Evolutionary conservation across 495 filamentous ascomycete species (phyloP).

Genomic region (Penicilliopsis zonata): DNA sequence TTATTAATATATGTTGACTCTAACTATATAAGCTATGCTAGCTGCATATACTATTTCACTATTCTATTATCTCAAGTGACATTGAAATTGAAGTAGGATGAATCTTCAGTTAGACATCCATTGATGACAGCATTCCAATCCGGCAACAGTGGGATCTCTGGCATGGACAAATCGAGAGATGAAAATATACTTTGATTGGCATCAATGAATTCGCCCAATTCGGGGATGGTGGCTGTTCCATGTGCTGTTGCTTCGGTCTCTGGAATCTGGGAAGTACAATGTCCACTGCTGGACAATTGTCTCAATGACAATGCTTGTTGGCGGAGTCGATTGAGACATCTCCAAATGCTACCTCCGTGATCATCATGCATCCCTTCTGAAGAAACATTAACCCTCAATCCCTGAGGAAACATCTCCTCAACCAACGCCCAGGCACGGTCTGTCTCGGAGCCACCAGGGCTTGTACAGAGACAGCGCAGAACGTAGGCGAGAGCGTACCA

Average conservation of each 20-base stretch:
- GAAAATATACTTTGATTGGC: too few relatives aligned
- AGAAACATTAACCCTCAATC: too few relatives aligned
- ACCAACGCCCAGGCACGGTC: conserved; percentile 38
- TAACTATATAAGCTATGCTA: too few relatives aligned
- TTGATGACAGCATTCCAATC: conserved; percentile 10
- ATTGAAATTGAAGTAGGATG: too few relatives aligned
- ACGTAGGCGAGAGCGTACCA: conserved; percentile 46
- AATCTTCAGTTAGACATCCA: conserved; percentile 1
- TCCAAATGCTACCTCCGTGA: conserved; percentile 9
- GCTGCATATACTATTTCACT: too few relatives aligned
- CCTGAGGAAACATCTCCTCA: conserved; percentile 20
- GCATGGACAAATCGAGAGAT: conserved; percentile 6
- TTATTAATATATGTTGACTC: too few relatives aligned
- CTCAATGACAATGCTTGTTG: conserved; percentile 8
- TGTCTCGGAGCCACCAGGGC: conserved; percentile 26
- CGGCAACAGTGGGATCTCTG: conserved; percentile 6
- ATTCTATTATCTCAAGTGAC: too few relatives aligned
- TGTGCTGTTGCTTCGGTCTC: too few relatives aligned
- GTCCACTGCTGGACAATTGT: too few relatives aligned
- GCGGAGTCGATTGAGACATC: conserved; percentile 7
- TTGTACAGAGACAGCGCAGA: conserved; percentile 30
- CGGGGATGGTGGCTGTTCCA: too few relatives aligned
- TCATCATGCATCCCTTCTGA: conserved; percentile 3
- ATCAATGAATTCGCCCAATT: too few relatives aligned
- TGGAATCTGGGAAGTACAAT: too few relatives aligned